Evolutionary conservation across 495 filamentous ascomycete species (phyloP).

Genomic region (Aspergillus bridgeri): DNA sequence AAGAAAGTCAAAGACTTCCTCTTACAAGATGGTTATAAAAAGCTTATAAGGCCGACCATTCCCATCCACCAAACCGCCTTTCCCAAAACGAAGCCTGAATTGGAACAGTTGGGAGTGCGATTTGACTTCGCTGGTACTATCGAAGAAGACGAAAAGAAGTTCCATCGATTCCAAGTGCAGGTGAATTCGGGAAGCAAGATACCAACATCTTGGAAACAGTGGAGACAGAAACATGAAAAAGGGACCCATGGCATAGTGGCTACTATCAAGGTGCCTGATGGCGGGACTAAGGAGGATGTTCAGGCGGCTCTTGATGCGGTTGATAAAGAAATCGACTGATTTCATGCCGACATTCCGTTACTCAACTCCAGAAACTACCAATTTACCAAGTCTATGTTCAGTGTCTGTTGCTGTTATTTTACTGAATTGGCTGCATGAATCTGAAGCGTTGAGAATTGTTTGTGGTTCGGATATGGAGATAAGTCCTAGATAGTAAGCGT

Average conservation of each 20-base stretch:
- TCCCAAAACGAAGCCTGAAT: neutral
- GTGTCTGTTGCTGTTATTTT: too few species aligned
- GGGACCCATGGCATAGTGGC: neutral
- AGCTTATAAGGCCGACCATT: neutral
- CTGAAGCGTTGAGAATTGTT: too few species aligned
- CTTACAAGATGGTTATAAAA: slow-evolving; percentile 2
- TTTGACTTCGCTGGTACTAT: slow-evolving; percentile 1
- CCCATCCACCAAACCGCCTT: neutral
- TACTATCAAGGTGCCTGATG: neutral
- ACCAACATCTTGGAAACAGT: slow-evolving; percentile 1
- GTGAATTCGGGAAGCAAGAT: neutral
- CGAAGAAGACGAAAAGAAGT: neutral
- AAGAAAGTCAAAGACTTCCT: too few species aligned
- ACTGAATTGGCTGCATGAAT: too few species aligned
- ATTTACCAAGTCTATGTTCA: too few species aligned
- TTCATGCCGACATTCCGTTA: too few species aligned
- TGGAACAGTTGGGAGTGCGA: neutral
- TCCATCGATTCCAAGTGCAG: neutral
- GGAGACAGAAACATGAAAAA: neutral
- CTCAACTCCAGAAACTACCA: too few species aligned
- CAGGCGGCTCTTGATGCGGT: neutral
- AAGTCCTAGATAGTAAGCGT: too few species aligned
- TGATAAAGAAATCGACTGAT: neutral
- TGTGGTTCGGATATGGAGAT: too few species aligned
- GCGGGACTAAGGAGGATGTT: neutral